Conservation (phyloP, 352 stramenopile species). For the Phytophthora gonapodyides region DNA sequence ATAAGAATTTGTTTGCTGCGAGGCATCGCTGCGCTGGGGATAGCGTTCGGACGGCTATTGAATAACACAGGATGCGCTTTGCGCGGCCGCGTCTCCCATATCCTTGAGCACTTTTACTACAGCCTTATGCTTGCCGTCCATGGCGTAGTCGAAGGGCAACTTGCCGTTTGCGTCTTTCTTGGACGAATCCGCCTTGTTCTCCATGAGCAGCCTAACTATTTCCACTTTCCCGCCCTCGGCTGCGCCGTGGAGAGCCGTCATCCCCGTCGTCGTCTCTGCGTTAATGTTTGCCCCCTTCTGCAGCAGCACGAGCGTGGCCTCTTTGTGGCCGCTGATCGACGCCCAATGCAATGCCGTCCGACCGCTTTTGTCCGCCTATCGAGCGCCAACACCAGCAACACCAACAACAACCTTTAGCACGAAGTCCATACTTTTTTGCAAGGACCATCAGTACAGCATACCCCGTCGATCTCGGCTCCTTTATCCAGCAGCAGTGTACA, state of each 20-base stretch:
- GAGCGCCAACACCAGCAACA: constrained; percentile 3
- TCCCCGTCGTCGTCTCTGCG: constrained; percentile 89
- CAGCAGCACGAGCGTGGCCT: constrained; percentile 83
- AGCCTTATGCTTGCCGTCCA: constrained; percentile 92
- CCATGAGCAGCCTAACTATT: constrained; percentile 92
- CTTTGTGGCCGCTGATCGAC: constrained; percentile 92
- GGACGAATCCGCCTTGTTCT: constrained; percentile 86
- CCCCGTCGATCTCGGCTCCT: constrained; percentile 86
- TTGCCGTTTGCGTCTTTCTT: constrained; percentile 92
- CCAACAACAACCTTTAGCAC: constrained; percentile 12
- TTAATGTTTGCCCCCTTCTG: constrained; percentile 90
- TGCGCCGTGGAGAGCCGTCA: constrained; percentile 89
- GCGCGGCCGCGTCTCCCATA: constrained; percentile 88
- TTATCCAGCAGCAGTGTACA: constrained; percentile 87
- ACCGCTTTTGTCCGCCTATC: constrained; percentile 92
- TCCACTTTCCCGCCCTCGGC: constrained; percentile 92
- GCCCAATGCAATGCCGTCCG: constrained; percentile 93
- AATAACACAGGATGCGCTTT: constrained; percentile 86
- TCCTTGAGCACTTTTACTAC: constrained; percentile 93
- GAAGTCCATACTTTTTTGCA: not conserved
- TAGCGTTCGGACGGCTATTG: constrained; percentile 49
- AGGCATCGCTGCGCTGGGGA: constrained; percentile 15
- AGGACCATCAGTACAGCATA: constrained; percentile 32
- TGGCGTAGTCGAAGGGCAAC: constrained; percentile 91
- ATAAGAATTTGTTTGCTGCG: constrained; percentile 29